A percentile compares a stretch with the other conserved stretches of the same genome.
These are phyloP conservation scores for Glaciozyma antarctica DNA, from an alignment of 768 basidiomycete species.

Conservation along the genomic window DNA sequence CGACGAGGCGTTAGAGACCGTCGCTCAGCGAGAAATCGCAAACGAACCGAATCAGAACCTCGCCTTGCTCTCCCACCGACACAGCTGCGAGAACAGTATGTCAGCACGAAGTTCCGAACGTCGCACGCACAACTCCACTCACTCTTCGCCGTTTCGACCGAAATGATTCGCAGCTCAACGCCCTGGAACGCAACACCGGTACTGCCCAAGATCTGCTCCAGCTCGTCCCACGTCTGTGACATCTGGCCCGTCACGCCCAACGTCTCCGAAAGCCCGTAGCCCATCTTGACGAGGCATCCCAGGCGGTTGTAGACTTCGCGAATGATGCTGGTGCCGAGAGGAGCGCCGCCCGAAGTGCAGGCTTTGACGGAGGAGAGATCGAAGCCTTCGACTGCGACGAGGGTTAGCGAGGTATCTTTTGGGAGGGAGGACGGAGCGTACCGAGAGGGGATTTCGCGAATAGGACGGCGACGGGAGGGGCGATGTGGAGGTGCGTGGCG, in stretches of 20 bases:
- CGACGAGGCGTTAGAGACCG: not conserved
- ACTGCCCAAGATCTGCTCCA: constrained; percentile 27
- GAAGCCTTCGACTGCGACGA: constrained; percentile 25
- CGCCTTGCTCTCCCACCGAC: constrained; percentile 26
- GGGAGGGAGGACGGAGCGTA: not conserved
- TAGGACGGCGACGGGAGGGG: constrained; percentile 36
- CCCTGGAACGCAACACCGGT: constrained; percentile 21
- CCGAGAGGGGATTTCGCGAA: constrained; percentile 34
- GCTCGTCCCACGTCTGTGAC: constrained; percentile 29
- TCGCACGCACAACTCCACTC: too few relatives aligned
- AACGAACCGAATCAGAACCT: constrained; percentile 30
- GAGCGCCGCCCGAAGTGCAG: constrained; percentile 35
- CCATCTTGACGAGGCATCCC: constrained; percentile 34
- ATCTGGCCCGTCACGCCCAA: constrained; percentile 29
- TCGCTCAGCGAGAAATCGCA: not conserved
- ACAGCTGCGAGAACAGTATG: not conserved
- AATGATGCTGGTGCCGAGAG: constrained; percentile 32
- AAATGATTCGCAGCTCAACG: constrained; percentile 26
- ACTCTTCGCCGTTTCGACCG: constrained; percentile 19
- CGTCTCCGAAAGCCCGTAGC: constrained; percentile 35
- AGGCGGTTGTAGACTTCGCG: constrained; percentile 32
- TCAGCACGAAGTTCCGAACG: not conserved
- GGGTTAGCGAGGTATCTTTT: not conserved
- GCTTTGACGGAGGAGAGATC: constrained; percentile 33
- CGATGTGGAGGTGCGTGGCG: constrained; percentile 37